A percentile compares a stretch with the other conserved stretches of the same genome.
These are phyloP conservation scores for Ceratobasidium sp. DNA, from an alignment of 1,284 basidiomycete species.

Conservation along the genomic window DNA sequence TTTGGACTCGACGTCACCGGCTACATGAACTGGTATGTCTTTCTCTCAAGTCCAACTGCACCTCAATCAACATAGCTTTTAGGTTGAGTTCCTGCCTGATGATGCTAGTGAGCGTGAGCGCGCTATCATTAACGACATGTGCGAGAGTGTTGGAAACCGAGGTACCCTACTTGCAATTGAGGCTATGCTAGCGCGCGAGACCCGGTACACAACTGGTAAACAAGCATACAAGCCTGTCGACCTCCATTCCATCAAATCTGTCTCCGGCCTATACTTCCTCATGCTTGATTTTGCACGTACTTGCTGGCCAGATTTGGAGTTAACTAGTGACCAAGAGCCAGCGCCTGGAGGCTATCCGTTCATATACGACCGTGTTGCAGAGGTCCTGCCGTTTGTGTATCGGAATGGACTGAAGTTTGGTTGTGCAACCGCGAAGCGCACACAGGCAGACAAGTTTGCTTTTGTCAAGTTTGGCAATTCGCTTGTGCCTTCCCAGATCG, in stretches of 20 bases:
- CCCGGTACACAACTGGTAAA: neutral
- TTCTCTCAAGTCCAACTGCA: neutral
- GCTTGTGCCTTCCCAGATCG: conserved; percentile 2
- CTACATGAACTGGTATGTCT: conserved; percentile 53
- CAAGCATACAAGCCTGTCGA: neutral
- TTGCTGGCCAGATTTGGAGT: conserved; percentile 51
- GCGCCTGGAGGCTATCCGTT: neutral
- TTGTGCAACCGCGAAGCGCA: conserved; percentile 2
- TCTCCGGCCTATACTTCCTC: neutral
- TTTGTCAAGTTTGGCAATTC: neutral
- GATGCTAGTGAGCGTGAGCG: neutral
- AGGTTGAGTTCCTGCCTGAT: conserved; percentile 8
- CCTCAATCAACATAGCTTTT: neutral
- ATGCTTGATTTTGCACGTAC: conserved; percentile 43
- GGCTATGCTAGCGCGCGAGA: neutral
- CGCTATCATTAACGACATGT: neutral
- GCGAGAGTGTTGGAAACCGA: neutral
- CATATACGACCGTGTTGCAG: conserved; percentile 4
- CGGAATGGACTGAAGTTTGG: conserved; percentile 7
- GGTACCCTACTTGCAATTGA: neutral
- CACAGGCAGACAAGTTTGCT: neutral
- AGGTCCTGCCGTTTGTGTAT: neutral
- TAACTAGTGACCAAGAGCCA: neutral
- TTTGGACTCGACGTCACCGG: conserved; percentile 55
- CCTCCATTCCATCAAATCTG: neutral